Evolutionary conservation across 2,329 filamentous ascomycete genomes (phyloP).

Genomic region (Aspergillus tanneri): DNA sequence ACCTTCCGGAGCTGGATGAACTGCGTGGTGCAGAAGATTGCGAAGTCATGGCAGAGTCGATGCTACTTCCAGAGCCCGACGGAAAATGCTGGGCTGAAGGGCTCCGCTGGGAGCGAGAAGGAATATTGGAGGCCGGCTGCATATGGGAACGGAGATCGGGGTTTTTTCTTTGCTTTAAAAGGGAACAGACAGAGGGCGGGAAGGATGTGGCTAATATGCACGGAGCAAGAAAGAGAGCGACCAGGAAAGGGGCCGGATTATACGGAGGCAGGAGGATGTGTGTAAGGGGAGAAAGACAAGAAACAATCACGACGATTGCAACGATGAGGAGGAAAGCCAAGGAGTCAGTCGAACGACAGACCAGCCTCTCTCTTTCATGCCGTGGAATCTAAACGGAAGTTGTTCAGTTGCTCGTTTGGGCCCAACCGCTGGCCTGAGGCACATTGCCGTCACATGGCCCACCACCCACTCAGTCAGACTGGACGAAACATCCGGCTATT

Average conservation of each 20-base stretch:
- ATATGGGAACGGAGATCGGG: constrained; percentile 15
- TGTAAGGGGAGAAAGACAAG: not conserved
- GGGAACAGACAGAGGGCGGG: not conserved
- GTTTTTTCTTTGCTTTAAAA: constrained; percentile 1
- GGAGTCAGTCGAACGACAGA: not conserved
- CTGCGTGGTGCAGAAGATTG: constrained; percentile 60
- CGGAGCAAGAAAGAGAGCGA: not conserved
- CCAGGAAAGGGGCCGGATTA: not conserved
- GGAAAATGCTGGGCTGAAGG: constrained; percentile 29
- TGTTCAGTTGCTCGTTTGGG: not conserved
- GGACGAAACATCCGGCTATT: too few species aligned
- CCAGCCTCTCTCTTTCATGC: not conserved
- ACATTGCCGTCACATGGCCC: too few species aligned
- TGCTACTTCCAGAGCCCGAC: constrained; percentile 50
- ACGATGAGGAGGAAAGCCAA: too few species aligned
- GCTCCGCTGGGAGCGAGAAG: constrained; percentile 52
- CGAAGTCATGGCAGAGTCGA: constrained; percentile 51
- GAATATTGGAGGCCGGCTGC: constrained; percentile 22
- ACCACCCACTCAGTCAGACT: too few species aligned
- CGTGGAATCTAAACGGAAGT: not conserved
- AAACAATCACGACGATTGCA: not conserved
- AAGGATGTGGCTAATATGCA: not conserved
- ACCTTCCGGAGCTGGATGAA: constrained; percentile 66
- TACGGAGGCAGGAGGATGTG: not conserved
- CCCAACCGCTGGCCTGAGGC: not conserved